A percentile compares a stretch with the other conserved stretches of the same genome.
Conservation (phyloP, 805 yeast species). For the Saccharomycopsis sp. region DNA sequence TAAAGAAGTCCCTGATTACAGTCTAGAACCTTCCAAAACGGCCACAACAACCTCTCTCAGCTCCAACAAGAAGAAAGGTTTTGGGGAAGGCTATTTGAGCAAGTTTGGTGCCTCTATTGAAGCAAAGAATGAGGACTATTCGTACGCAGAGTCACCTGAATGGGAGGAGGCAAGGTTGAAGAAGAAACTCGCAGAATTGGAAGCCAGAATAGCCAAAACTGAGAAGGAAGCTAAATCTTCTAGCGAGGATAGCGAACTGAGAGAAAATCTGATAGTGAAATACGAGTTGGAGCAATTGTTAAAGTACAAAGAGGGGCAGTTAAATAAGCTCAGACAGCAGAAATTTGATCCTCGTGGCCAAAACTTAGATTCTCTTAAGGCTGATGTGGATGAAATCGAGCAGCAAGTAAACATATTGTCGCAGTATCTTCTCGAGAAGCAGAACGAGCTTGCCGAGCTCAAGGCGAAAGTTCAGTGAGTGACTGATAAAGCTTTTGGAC, state of each 20-base stretch:
- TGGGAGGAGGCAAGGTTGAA: constrained; percentile 88
- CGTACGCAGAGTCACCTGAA: constrained; percentile 58
- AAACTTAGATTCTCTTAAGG: constrained; percentile 42
- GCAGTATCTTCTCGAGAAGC: constrained; percentile 56
- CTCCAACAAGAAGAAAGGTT: constrained; percentile 30
- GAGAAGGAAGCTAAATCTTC: constrained; percentile 39
- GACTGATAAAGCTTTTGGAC: too few relatives aligned
- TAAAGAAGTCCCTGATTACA: constrained; percentile 73
- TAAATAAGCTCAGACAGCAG: constrained; percentile 33
- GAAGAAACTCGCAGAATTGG: constrained; percentile 71
- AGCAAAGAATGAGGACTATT: constrained; percentile 13
- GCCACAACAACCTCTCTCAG: constrained; percentile 20
- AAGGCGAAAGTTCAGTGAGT: constrained; percentile 11
- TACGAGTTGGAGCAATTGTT: constrained; percentile 78
- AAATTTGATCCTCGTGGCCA: constrained; percentile 20
- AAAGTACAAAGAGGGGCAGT: constrained; percentile 64
- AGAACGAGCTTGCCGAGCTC: constrained; percentile 49
- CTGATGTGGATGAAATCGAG: constrained; percentile 64
- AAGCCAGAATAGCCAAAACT: constrained; percentile 53
- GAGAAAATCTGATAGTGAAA: constrained; percentile 32
- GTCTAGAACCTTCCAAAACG: constrained; percentile 50
- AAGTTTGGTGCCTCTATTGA: constrained; percentile 43
- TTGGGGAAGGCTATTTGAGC: constrained; percentile 49
- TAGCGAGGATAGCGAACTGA: constrained; percentile 26
- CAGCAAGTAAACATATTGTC: constrained; percentile 70